These are phyloP conservation scores for Maudiozyma barnettii DNA, from an alignment of 805 yeast species.

Conservation along the genomic window DNA sequence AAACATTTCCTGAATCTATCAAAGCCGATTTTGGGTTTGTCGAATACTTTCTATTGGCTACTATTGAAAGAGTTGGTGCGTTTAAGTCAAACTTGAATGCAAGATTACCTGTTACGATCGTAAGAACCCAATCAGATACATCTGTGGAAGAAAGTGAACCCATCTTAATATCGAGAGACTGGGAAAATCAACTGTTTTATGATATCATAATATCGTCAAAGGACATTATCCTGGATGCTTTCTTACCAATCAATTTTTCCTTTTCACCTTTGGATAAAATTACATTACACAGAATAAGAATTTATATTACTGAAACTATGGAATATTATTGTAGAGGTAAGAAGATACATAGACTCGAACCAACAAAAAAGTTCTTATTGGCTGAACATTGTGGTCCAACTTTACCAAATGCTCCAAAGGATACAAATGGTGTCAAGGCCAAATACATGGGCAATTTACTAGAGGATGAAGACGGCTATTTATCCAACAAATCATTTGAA, in stretches of 20 bases:
- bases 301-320: slow-evolving; percentile 78
- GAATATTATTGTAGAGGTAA: slow-evolving; percentile 83
- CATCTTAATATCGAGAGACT: slow-evolving; percentile 76
- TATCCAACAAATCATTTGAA: slow-evolving; percentile 70
- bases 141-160: slow-evolving; percentile 89
- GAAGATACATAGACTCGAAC: slow-evolving; percentile 88
- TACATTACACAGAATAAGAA: slow-evolving; percentile 73
- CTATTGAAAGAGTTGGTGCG: slow-evolving; percentile 69
- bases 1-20: slow-evolving; percentile 73
- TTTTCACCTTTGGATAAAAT: slow-evolving; percentile 82
- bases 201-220: slow-evolving; percentile 89
- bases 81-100: slow-evolving; percentile 72
- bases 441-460: slow-evolving; percentile 35
- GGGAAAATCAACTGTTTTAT: slow-evolving; percentile 88
- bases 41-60: slow-evolving; percentile 56
- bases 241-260: slow-evolving; percentile 73
- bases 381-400: slow-evolving; percentile 68
- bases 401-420: slow-evolving; percentile 26
- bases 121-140: slow-evolving; percentile 68
- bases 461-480: slow-evolving; percentile 39
- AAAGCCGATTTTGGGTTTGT: slow-evolving; percentile 76
- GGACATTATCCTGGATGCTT: slow-evolving; percentile 73
- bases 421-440: slow-evolving; percentile 28
- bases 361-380: slow-evolving; percentile 67
- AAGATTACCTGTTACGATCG: slow-evolving; percentile 49